Evolutionary conservation across 352 stramenopile genomes (phyloP), one percentile per base, ranked within the genome.

Genomic region (Phytophthora crassamura): DNA sequence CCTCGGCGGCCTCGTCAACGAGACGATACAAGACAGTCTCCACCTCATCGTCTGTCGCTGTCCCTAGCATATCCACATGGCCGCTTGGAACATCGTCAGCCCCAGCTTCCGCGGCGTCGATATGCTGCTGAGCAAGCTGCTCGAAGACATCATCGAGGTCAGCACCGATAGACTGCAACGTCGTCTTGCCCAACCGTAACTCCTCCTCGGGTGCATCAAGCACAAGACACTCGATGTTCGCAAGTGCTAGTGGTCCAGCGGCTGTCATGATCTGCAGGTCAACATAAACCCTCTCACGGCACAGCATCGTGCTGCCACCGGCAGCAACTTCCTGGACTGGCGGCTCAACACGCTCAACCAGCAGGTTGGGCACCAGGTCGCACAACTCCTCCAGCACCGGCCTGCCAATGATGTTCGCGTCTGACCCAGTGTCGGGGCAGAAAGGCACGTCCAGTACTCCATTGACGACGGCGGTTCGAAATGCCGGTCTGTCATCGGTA

Each of bases 161-260:
- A 0, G 62, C 50, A 14, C 51, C 51, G 12, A 62, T 68, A 2
- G 51, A 62, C 35, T 63, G 28, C 8, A 68, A 18, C 1, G 42
- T 57, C 7, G 15, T 32, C 11, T 32, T 50, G 1, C 48, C 40
- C 3, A 53, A 10, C 2, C 47, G n/a, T 4, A 66, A 14, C 20
- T 59, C 28, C 5, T 55, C 58, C n/a, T 66, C 32, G 9, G 38
- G 48, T 43, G 47, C 48, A 12, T 53, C n/a, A 1, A 59, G 33
- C 32, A 66, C 58, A 5, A 59, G 9, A 14, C 46, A 59, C 30
- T 66, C 58, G 11, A 66, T 66, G 10, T 53, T 59, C 5, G 8
- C 48, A 3, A 66, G 14, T 0, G 3, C 18, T 12, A 66, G 10
- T 5, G 39, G 47, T 4, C 58, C 58, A 8, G 58, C 58, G 1